Evolutionary conservation across 306 rosid genomes (phyloP).

Genomic region (Vigna hirtella): DNA sequence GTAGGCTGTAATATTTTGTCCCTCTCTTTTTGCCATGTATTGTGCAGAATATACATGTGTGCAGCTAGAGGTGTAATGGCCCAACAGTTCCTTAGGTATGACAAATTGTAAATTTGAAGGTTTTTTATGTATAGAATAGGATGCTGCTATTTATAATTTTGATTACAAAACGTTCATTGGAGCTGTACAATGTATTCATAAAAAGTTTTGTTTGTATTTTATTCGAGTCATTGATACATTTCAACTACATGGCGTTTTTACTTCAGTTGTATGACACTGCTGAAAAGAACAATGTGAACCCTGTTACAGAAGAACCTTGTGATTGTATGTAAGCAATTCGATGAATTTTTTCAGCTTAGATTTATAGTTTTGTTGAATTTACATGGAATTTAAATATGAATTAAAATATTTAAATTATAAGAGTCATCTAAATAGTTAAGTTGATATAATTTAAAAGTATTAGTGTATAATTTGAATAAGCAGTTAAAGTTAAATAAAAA

Average conservation of each 20-base stretch:
- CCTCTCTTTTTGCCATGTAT: constrained; percentile 52
- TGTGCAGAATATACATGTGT: constrained; percentile 50
- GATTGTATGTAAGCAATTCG: not conserved
- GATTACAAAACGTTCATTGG: constrained; percentile 27
- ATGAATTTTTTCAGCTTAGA: not conserved
- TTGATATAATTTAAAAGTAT: not conserved
- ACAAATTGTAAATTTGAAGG: constrained; percentile 53
- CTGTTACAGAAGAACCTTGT: not conserved
- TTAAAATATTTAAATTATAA: not conserved
- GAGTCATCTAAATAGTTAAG: not conserved
- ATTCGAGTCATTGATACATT: constrained; percentile 20
- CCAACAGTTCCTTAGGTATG: constrained; percentile 37
- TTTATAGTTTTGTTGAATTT: not conserved
- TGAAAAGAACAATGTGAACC: not conserved
- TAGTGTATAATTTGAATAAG: not conserved
- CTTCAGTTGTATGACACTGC: constrained; percentile 5
- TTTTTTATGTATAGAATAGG: constrained; percentile 46
- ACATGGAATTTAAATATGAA: not conserved
- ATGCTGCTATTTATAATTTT: constrained; percentile 34
- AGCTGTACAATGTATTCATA: constrained; percentile 34
- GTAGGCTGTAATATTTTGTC: constrained; percentile 47
- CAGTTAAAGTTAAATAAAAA: not conserved
- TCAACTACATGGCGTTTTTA: constrained; percentile 4
- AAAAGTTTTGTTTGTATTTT: constrained; percentile 45
- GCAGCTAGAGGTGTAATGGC: constrained; percentile 51